Evolutionary conservation across 164 flowering plant species (phyloP).

Genomic region (Kalanchoe fedtschenkoi): DNA sequence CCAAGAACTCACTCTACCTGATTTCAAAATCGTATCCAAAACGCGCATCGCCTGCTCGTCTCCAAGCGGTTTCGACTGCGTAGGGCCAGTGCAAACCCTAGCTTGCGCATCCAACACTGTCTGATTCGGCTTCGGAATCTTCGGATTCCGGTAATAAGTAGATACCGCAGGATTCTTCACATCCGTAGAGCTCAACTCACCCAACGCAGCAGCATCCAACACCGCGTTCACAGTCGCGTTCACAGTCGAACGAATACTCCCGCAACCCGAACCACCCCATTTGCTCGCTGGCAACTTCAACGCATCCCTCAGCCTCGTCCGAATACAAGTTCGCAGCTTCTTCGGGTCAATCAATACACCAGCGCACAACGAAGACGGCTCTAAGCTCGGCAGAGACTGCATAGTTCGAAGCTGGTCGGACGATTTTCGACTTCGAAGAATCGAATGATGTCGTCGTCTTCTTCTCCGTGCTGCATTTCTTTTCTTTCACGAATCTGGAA

Average conservation of each 20-base stretch:
- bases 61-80: conserved; percentile 70
- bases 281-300: neutral
- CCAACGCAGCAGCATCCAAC: neutral
- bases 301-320: neutral
- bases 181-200: conserved; percentile 8
- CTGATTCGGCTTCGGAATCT: conserved; percentile 58
- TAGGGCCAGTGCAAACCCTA: conserved; percentile 95
- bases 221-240: neutral
- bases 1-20: neutral
- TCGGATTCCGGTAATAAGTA: conserved; percentile 46
- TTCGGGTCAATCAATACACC: neutral
- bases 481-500: too few species aligned
- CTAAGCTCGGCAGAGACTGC: neutral
- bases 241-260: neutral
- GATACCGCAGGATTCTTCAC: conserved; percentile 53
- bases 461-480: neutral
- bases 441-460: neutral
- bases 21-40: conserved; percentile 42
- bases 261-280: neutral
- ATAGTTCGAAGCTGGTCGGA: neutral
- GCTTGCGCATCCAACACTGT: conserved; percentile 88
- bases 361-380: neutral
- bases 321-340: neutral
- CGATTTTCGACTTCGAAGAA: neutral
- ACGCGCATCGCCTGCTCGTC: conserved; percentile 87